Percentiles rank a stretch among this genome's conserved stretches.
Conservation (phyloP, 305 asterid genomes). For the Fraxinus albicans region DNA sequence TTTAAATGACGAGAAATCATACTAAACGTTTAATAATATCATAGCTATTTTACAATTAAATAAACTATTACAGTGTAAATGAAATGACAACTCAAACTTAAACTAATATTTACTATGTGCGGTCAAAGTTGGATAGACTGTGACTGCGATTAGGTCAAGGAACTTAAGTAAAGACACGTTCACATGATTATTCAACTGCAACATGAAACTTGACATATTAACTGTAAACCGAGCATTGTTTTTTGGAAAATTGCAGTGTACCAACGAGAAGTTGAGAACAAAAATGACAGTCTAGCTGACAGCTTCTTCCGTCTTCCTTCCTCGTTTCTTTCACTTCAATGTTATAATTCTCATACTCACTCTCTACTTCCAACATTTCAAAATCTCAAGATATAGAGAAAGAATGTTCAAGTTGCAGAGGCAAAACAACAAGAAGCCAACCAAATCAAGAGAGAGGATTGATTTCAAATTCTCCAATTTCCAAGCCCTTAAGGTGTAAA, state of each 20-base stretch:
- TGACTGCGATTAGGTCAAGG: too few species aligned
- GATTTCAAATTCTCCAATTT: conserved; percentile 87
- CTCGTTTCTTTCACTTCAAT: conserved; percentile 38
- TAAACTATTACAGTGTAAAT: too few species aligned
- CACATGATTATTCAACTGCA: not conserved
- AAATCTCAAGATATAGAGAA: conserved; percentile 13
- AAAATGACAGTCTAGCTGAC: conserved; percentile 1
- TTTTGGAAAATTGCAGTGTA: not conserved
- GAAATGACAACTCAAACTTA: too few species aligned
- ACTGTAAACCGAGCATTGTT: not conserved
- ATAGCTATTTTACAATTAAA: too few species aligned
- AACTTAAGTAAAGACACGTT: too few species aligned
- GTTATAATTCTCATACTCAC: conserved; percentile 20
- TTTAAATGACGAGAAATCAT: too few species aligned
- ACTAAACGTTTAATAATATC: too few species aligned
- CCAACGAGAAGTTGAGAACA: conserved; percentile 9
- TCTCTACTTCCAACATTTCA: conserved; percentile 20
- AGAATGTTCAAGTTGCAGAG: conserved; percentile 67
- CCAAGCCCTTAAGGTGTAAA: conserved; percentile 79
- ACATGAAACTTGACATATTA: not conserved
- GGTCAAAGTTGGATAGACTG: too few species aligned
- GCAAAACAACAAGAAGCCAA: conserved; percentile 33
- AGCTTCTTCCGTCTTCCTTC: not conserved
- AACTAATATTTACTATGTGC: too few species aligned
- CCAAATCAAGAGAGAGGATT: conserved; percentile 53